Evolutionary conservation across 768 basidiomycete genomes (phyloP).

Genomic region (Pleurotus platypus): DNA sequence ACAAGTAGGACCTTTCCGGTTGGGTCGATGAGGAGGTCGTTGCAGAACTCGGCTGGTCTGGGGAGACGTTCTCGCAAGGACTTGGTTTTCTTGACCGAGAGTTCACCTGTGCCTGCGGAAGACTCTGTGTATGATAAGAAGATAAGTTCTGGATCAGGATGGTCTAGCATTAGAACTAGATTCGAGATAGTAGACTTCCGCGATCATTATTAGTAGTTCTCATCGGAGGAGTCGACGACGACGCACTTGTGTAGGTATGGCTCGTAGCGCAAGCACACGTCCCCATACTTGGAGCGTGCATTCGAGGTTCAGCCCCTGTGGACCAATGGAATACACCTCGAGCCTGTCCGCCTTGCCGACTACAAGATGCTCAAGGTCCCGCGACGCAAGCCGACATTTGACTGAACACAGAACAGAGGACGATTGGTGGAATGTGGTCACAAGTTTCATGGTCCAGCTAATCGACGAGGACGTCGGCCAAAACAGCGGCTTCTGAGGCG

Average conservation of each 20-base stretch:
- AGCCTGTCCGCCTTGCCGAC: constrained; percentile 64
- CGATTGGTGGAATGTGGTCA: constrained; percentile 74
- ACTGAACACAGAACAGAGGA: constrained; percentile 70
- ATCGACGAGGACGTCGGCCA: background rate
- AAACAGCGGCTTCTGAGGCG: too few relatives aligned
- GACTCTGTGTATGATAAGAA: constrained; percentile 51
- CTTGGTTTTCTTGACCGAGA: constrained; percentile 41
- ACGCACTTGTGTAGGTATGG: constrained; percentile 52
- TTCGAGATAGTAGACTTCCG: constrained; percentile 40
- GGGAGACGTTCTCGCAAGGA: constrained; percentile 53
- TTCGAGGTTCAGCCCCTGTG: constrained; percentile 58
- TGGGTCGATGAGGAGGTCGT: constrained; percentile 63
- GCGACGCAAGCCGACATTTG: constrained; percentile 58
- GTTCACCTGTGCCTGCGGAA: constrained; percentile 25
- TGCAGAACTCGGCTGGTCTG: constrained; percentile 70
- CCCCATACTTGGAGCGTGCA: constrained; percentile 69
- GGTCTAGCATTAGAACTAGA: constrained; percentile 67
- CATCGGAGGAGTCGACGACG: background rate
- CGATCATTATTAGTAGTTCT: constrained; percentile 11
- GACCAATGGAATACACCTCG: constrained; percentile 63
- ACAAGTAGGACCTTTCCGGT: constrained; percentile 57
- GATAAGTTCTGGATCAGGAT: constrained; percentile 72
- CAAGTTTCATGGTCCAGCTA: constrained; percentile 42
- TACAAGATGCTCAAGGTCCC: constrained; percentile 57
- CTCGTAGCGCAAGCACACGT: constrained; percentile 51